A percentile compares a stretch with the other conserved stretches of the same genome.
Evolutionary conservation across 2,329 filamentous ascomycete species (phyloP).

Genomic region (Cadophora malorum): DNA sequence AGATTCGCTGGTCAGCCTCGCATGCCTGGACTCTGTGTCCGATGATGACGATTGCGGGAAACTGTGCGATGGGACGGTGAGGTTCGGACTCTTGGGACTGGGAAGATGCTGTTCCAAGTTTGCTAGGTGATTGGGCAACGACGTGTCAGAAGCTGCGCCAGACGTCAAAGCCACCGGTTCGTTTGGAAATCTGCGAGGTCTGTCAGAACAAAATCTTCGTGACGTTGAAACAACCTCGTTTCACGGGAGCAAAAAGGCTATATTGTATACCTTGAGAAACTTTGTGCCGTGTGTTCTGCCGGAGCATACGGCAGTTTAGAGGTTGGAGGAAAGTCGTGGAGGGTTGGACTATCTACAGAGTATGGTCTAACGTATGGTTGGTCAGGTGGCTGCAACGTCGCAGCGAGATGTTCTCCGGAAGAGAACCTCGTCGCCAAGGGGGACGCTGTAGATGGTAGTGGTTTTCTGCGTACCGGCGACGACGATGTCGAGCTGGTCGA

Average conservation of each 20-base stretch:
- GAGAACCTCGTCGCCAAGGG: conserved; percentile 58
- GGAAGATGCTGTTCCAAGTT: conserved; percentile 27
- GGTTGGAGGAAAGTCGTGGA: conserved; percentile 61
- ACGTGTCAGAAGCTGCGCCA: conserved; percentile 29
- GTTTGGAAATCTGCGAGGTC: conserved; percentile 36
- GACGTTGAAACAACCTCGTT: conserved; percentile 30
- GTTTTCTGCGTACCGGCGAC: conserved; percentile 61
- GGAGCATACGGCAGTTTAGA: conserved; percentile 29
- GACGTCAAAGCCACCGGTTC: conserved; percentile 37
- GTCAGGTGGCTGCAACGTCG: conserved; percentile 52
- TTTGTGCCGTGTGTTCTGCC: conserved; percentile 22
- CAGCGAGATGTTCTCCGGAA: conserved; percentile 47
- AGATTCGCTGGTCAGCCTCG: conserved; percentile 42
- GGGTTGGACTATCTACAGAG: conserved; percentile 65
- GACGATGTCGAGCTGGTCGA: conserved; percentile 38
- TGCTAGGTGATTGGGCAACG: conserved; percentile 29
- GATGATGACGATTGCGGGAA: conserved; percentile 22
- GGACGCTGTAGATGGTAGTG: conserved; percentile 62
- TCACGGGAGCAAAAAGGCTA: conserved; percentile 22
- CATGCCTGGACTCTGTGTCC: conserved; percentile 39
- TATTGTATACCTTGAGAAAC: conserved; percentile 33
- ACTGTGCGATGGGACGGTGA: conserved; percentile 36
- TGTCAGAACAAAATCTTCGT: conserved; percentile 28
- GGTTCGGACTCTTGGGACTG: conserved; percentile 37
- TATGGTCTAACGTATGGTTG: conserved; percentile 62